Conservation (phyloP, 2,329 filamentous ascomycete genomes). For the Cladosporium sp. region DNA sequence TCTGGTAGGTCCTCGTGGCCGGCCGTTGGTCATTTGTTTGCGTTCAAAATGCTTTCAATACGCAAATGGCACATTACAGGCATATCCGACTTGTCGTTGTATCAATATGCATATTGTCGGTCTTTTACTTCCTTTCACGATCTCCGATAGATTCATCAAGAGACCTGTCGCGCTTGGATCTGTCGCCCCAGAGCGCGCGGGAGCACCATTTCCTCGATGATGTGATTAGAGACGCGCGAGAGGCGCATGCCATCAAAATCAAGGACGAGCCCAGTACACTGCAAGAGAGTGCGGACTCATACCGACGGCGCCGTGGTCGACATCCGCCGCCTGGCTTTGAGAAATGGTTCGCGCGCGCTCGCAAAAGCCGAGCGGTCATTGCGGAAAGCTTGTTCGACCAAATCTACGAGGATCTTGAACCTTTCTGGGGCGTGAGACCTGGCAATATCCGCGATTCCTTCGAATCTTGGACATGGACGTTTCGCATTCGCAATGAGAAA, state of each 20-base stretch:
- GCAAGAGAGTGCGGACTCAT: slow-evolving; percentile 23
- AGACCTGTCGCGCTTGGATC: no score
- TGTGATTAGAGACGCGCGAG: neutral
- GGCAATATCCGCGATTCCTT: slow-evolving; percentile 35
- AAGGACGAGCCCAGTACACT: neutral
- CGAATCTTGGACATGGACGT: slow-evolving; percentile 28
- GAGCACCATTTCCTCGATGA: neutral
- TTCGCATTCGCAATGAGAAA: slow-evolving; percentile 35
- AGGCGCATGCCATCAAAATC: neutral
- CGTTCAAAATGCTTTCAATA: no score
- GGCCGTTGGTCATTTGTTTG: no score
- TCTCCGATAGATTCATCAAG: no score
- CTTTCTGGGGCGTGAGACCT: slow-evolving; percentile 42
- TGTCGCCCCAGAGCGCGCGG: no score
- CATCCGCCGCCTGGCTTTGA: slow-evolving; percentile 46
- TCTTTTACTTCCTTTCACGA: neutral
- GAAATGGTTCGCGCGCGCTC: slow-evolving; percentile 41
- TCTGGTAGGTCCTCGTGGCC: no score
- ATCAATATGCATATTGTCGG: neutral
- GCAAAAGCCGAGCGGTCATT: slow-evolving; percentile 34
- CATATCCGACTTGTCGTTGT: neutral
- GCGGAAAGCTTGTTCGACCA: slow-evolving; percentile 47
- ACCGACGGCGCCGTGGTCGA: slow-evolving; percentile 37
- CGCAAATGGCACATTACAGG: neutral
- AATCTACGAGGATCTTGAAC: slow-evolving; percentile 43